Evolutionary conservation across 108 stramenopile species (phyloP).

Genomic region (Cyclotella sp.): DNA sequence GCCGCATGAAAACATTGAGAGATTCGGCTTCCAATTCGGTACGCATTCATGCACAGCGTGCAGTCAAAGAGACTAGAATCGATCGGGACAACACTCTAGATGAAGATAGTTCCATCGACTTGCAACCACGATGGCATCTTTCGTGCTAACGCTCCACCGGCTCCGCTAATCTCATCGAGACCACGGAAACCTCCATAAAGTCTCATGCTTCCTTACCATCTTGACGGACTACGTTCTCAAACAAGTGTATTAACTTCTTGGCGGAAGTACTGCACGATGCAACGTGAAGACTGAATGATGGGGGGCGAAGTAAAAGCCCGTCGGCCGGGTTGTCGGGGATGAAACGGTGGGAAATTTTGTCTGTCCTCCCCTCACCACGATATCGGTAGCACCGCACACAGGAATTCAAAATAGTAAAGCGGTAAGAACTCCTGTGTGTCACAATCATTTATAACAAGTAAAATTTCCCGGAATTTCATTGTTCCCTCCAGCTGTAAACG

Average conservation of each 20-base stretch:
- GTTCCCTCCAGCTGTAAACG: too few relatives aligned
- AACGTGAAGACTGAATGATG: not conserved
- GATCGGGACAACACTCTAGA: too few relatives aligned
- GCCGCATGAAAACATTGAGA: too few relatives aligned
- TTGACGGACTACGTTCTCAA: conserved; percentile 13
- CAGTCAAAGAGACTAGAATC: too few relatives aligned
- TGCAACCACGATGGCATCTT: not conserved
- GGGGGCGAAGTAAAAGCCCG: not conserved
- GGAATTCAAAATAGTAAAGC: conserved; percentile 7
- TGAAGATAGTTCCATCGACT: not conserved
- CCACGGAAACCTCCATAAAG: not conserved
- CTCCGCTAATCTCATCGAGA: not conserved
- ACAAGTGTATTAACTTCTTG: not conserved
- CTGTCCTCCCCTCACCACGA: not conserved
- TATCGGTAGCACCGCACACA: not conserved
- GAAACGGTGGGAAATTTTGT: not conserved
- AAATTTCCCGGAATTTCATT: too few relatives aligned
- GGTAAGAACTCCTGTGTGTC: not conserved
- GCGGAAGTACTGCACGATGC: not conserved
- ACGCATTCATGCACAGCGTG: too few relatives aligned
- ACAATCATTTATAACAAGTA: not conserved
- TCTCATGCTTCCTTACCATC: conserved; percentile 35
- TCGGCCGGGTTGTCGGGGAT: not conserved
- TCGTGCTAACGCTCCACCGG: too few relatives aligned
- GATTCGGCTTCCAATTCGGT: too few relatives aligned